Percentiles rank a stretch among this genome's conserved stretches.
Conservation (phyloP, 306 rosid genomes). For the Cucumis sativus region DNA sequence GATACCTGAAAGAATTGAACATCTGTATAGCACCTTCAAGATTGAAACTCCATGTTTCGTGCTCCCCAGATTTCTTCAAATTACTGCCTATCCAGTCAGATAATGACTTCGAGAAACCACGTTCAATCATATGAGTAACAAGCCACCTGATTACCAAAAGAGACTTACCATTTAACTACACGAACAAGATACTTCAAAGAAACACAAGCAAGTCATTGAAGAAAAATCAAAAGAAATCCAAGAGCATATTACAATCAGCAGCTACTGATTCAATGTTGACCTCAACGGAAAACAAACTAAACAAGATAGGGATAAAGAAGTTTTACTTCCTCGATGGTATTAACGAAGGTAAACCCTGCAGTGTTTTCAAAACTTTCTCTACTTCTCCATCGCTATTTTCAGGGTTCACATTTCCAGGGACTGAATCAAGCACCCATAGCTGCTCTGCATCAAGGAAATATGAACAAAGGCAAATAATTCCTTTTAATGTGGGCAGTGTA, state of each 20-base stretch:
- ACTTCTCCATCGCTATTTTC: slow-evolving; percentile 58
- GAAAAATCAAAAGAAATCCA: too few relatives aligned
- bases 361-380: slow-evolving; percentile 48
- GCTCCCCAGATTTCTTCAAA: slow-evolving; percentile 70
- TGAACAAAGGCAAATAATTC: not conserved
- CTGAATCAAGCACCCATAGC: slow-evolving; percentile 91
- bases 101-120: slow-evolving; percentile 70
- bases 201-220: too few relatives aligned
- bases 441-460: slow-evolving; percentile 45
- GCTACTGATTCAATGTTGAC: not conserved
- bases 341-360: slow-evolving; percentile 54
- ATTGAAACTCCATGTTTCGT: slow-evolving; percentile 75
- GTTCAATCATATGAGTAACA: slow-evolving; percentile 70
- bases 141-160: slow-evolving; percentile 63
- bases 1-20: slow-evolving; percentile 79
- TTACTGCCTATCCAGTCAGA: slow-evolving; percentile 92
- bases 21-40: slow-evolving; percentile 66
- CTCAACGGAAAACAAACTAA: not conserved
- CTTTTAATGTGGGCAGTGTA: not conserved
- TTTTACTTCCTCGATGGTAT: slow-evolving; percentile 69
- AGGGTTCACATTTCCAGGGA: slow-evolving; percentile 56
- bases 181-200: too few relatives aligned
- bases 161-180: not conserved
- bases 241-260: not conserved
- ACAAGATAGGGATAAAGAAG: slow-evolving; percentile 12